A percentile compares a stretch with the other conserved stretches of the same genome.
phyloP scores from a whole-genome alignment of 2,329 filamentous ascomycete species.

The Penicillium sp. region DNA sequence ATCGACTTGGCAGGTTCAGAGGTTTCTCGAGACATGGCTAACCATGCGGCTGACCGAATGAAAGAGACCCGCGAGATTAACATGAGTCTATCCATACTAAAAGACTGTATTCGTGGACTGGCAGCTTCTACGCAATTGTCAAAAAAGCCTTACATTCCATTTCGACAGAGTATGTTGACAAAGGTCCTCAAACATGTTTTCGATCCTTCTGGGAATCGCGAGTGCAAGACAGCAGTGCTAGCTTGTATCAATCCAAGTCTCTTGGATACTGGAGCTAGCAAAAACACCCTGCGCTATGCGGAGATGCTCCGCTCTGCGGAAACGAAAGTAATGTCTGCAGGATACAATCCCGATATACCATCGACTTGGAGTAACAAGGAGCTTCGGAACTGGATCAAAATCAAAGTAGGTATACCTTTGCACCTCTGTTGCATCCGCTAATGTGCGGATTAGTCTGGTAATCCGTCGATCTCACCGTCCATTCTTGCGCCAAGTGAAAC shows the following conservation, averaged over 20 bases:
- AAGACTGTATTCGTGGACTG: slow-evolving; percentile 50
- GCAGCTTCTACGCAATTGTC: slow-evolving; percentile 18
- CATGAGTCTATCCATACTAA: slow-evolving; percentile 47
- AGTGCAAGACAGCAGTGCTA: slow-evolving; percentile 45
- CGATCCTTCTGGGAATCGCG: slow-evolving; percentile 39
- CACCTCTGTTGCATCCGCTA: background rate
- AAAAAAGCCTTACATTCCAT: slow-evolving; percentile 43
- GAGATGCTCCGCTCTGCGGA: slow-evolving; percentile 37
- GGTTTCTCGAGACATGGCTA: slow-evolving; percentile 41
- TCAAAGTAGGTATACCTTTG: slow-evolving; percentile 1
- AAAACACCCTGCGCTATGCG: slow-evolving; percentile 49
- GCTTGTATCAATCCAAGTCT: slow-evolving; percentile 49
- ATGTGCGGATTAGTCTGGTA: slow-evolving; percentile 2
- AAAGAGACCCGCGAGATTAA: slow-evolving; percentile 48
- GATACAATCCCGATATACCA: slow-evolving; percentile 6
- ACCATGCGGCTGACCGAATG: slow-evolving; percentile 44
- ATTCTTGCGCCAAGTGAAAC: slow-evolving; percentile 9
- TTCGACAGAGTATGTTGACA: slow-evolving; percentile 46
- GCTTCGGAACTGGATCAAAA: slow-evolving; percentile 5
- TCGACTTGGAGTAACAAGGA: slow-evolving; percentile 10
- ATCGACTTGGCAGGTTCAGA: slow-evolving; percentile 78
- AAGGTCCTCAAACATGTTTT: slow-evolving; percentile 50
- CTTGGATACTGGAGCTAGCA: slow-evolving; percentile 42
- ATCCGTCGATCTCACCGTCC: slow-evolving; percentile 3
- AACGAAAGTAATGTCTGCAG: background rate